A percentile compares a stretch with the other conserved stretches of the same genome.
These are phyloP conservation scores for Lecanosticta acicola DNA, from an alignment of 2,329 filamentous ascomycete genomes.

Conservation along the genomic window DNA sequence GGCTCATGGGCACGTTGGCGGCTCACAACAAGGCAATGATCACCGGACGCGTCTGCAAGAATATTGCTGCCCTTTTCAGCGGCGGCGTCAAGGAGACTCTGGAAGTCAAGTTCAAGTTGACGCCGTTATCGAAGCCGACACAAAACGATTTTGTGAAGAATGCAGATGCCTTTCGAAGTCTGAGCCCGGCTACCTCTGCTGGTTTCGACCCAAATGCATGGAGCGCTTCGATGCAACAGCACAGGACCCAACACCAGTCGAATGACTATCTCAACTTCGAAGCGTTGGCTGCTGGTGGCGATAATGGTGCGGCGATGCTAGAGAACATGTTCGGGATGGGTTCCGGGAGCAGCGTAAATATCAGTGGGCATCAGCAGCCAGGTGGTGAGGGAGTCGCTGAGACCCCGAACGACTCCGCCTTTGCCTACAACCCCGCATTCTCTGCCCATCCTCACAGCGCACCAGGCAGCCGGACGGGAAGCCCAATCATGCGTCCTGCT, in stretches of 20 bases:
- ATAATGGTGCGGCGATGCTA: conserved; percentile 20
- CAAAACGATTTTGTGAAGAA: conserved; percentile 57
- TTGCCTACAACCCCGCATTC: conserved; percentile 32
- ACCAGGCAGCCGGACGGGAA: conserved; percentile 40
- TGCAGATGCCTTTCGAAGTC: conserved; percentile 56
- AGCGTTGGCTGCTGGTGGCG: conserved; percentile 13
- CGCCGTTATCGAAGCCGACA: conserved; percentile 63
- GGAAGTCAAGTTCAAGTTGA: conserved; percentile 85
- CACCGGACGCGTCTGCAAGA: conserved; percentile 85
- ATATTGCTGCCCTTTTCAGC: conserved; percentile 75
- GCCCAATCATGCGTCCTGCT: conserved; percentile 40
- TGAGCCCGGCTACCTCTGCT: conserved; percentile 53
- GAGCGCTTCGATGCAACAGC: conserved; percentile 63
- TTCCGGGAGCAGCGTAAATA: conserved; percentile 15
- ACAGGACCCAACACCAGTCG: conserved; percentile 51
- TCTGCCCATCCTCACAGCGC: conserved; percentile 30
- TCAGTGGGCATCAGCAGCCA: conserved; percentile 19
- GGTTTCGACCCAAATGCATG: conserved; percentile 69
- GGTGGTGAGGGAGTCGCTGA: conserved; percentile 27
- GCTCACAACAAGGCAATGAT: conserved; percentile 64
- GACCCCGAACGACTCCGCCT: conserved; percentile 29
- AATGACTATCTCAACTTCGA: conserved; percentile 29
- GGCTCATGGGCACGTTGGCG: conserved; percentile 62
- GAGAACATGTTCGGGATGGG: conserved; percentile 31
- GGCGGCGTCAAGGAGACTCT: conserved; percentile 80